Evolutionary conservation across 202 grass and related monocot genomes (phyloP).

Genomic region (Schoenoplectus tabernaemontani): DNA sequence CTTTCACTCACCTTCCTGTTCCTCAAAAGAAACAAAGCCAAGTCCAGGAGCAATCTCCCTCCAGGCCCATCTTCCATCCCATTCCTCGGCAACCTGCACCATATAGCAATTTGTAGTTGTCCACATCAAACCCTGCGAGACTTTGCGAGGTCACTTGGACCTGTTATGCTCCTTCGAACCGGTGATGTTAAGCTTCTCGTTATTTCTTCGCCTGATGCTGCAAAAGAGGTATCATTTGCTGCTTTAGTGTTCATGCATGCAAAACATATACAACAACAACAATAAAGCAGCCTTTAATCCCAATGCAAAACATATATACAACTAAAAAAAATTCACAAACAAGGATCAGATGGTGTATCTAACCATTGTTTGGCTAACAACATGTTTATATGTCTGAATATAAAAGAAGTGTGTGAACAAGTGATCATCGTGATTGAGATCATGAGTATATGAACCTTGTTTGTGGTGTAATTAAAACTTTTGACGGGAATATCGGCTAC

Average conservation of each 20-base stretch:
- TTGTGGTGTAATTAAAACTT: background rate
- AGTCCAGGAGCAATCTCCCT: background rate
- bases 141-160: background rate
- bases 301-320: background rate
- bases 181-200: constrained; percentile 12
- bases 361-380: background rate
- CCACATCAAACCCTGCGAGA: constrained; percentile 19
- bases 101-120: constrained; percentile 10
- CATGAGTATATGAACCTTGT: background rate
- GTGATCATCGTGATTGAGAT: background rate
- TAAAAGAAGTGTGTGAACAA: background rate
- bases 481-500: background rate
- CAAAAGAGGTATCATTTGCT: background rate
- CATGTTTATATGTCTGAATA: background rate
- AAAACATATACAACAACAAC: background rate
- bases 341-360: background rate
- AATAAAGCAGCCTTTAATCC: no score
- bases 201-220: constrained; percentile 23
- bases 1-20: background rate
- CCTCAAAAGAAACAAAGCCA: background rate
- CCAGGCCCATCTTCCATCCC: constrained; percentile 3
- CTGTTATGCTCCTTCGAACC: constrained; percentile 32
- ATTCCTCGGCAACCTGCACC: constrained; percentile 37
- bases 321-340: background rate
- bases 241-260: background rate